Evolutionary conservation across 208 protist species (phyloP).

Genomic region (Leishmania major): DNA sequence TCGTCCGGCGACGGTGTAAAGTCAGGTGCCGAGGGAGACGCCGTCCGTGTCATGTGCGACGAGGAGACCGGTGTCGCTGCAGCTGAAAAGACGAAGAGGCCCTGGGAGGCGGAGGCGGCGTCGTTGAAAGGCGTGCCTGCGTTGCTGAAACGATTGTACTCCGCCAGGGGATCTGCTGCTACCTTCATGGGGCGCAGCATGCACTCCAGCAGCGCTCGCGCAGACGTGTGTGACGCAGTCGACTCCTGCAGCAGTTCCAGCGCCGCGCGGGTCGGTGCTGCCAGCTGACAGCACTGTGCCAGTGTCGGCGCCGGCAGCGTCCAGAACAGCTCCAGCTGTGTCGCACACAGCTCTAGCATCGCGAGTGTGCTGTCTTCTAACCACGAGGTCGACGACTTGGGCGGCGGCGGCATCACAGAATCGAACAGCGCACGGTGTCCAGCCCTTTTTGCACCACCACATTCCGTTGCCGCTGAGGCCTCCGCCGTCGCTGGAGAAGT

Average conservation of each 20-base stretch:
- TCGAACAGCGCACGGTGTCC: neutral
- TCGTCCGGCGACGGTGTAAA: neutral
- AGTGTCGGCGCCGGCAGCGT: slow-evolving; percentile 29
- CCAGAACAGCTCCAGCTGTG: slow-evolving; percentile 46
- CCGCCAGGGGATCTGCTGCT: neutral
- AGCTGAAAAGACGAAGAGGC: neutral
- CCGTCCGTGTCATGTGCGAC: neutral
- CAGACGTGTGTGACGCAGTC: slow-evolving; percentile 9
- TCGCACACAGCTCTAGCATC: slow-evolving; percentile 39
- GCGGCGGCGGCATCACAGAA: neutral
- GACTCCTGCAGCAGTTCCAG: slow-evolving; percentile 14
- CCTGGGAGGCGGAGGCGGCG: neutral
- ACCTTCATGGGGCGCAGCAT: slow-evolving; percentile 17
- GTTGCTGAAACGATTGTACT: neutral
- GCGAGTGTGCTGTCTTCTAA: slow-evolving; percentile 35
- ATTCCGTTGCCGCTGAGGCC: neutral
- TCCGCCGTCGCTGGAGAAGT: slow-evolving; percentile 1
- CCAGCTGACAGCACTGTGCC: slow-evolving; percentile 26
- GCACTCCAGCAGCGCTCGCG: slow-evolving; percentile 17
- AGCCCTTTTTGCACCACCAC: neutral
- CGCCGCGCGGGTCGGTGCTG: slow-evolving; percentile 15
- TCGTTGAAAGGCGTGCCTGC: neutral
- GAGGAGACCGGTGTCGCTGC: neutral
- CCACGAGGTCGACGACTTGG: slow-evolving; percentile 17
- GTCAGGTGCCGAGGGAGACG: neutral